Evolutionary conservation across 331 rosid species (phyloP), one percentile per base, ranked within the genome.

Genomic region (Rhamnella rubrinervis): DNA sequence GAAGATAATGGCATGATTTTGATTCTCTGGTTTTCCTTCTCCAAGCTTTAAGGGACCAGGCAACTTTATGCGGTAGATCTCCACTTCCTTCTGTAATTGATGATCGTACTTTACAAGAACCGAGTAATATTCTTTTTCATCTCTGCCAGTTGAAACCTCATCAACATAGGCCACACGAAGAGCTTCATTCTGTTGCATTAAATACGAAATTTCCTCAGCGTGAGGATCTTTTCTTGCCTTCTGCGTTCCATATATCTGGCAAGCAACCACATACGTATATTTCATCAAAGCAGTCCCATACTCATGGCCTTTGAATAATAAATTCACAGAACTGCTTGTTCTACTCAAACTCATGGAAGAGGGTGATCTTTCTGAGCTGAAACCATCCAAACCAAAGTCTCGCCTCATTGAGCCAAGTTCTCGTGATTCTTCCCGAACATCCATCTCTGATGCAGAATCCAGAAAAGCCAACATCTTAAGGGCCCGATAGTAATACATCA

Each of bases 401-500:
- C 21, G 80, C 77, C 90, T 82, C 96, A 87, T 75, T 25, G 96
- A 80, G 70, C 88, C 90, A 79, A 80, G 87, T 72, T 91, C 99
- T 6, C 72, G 96, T 12, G 96, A 68, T 52, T 96, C 99, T 46
- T 95, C 97, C 59, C 87, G 90, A 49, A 95, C 86, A 76, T 95
- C 99, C 93, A 89, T 79, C 81, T 89, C 97, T 31, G 99, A 83
- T 20, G 99, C 99, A 72, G 97, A 91, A 75, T 95, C 99, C 71
- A 95, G 85, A 86, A 91, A 95, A 28, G 90, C 88, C 86, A 91
- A 77, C 97, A 91, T 89, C 84, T 89, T 91, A 62, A 95, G 93
- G 57, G 99, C 99, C 64, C 93, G 87, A 65, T 89, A 89, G 68
- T 95, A 89, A 73, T 91, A 95, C 96, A 91, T 91, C 99, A 91